Evolutionary conservation across 495 filamentous ascomycete genomes (phyloP), one percentile per base, ranked within the genome.

Genomic region (Aspergillus ellipticus): DNA sequence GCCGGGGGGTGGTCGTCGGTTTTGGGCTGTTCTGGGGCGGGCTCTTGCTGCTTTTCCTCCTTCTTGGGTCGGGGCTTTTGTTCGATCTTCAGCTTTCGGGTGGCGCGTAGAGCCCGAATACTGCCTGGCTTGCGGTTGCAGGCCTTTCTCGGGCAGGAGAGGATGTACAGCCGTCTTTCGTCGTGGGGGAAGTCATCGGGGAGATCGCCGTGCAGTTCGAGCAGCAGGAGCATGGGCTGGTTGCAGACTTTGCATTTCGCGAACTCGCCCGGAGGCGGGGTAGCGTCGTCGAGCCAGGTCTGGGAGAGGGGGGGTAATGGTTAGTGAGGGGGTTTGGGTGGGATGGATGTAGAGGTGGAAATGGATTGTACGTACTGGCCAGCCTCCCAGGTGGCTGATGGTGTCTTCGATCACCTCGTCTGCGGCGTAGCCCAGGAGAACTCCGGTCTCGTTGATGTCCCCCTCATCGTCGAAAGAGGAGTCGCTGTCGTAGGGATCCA

Each of bases 191-290:
- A 96, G 33, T 82, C 78, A 35, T 95, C 87, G 17, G 90, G 92
- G 35, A 99, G 77, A 57, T 96, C 92, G 62, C 85, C 93, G 72
- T 99, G 89, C 42, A 99, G 78, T 70, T 97, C 90, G 41, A 99
- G 81, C 11, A 97, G 82, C 4, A 97, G 79, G 0, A 84, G 79
- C 86, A 97, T 92, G 39, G 89, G 69, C 28, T 81, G 80, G 54
- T 91, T 91, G 80, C 94, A 99, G 59, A 89, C 81, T 70, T 88
- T 92, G 77, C 94, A 99, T 74, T 85, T 87, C 29, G 88, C 90
- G 5, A 96, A 81, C 0, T 85, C 78, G 17, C 88, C 88, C 2
- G 89, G 87, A n/a, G 92, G 89, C 11, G 88, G 78, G 35, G 78
- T 81, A 50, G 67, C 71, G 3, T 81, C 72, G 55, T 90, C 85